Base-by-base conservation (phyloP, 2,329 filamentous ascomycete species). In the Diaporthe velutina region DNA sequence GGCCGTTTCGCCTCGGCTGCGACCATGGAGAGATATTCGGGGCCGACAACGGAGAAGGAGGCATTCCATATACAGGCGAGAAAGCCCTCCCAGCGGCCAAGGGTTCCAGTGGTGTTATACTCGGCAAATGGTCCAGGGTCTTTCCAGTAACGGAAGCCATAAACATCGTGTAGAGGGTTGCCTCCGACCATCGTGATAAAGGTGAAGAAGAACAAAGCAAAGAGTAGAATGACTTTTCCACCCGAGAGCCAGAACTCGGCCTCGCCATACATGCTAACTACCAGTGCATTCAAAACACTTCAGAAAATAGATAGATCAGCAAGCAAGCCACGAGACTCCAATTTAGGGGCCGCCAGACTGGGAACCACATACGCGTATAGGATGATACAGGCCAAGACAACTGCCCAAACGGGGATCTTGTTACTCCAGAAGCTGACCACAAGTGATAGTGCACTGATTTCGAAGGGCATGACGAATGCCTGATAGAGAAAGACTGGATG, bases 151-250 rank as follows among this genome's bases (percentile, higher is more conserved):
- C 92, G 87, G 80, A 95, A 95, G n/a, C 93, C 93, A 79, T 91
- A 94, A 3, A 90, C 86, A 78, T 93, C 92, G 60, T 90, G 85
- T 9, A 90, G 81, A 0, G 94, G 94, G 78, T 96, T 96, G 42
- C 93, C 94, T 45, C 94, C 94, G 9, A 95, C 86, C 92, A 95
- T 95, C 64, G 91, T 92, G 78, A 96, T 87, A 80, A 96, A 93
- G 22, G 94, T 95, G 83, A 93, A 95, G 79, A 87, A 83, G 81
- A 95, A 92, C 71, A 94, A 85, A 13, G 91, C 90, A 75, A 92
- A 85, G 78, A 93, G 93, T 58, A 94, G 86, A 30, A 94, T 81
- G 45, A 94, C 87, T 81, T 94, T 93, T 76, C 91, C 91, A 50
- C 83, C 84, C 3, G 89, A 88, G 3, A 91, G 84, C 88, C 89